These are phyloP conservation scores for Microthyrium microscopicum DNA, from an alignment of 2,329 filamentous ascomycete genomes.

Conservation along the genomic window DNA sequence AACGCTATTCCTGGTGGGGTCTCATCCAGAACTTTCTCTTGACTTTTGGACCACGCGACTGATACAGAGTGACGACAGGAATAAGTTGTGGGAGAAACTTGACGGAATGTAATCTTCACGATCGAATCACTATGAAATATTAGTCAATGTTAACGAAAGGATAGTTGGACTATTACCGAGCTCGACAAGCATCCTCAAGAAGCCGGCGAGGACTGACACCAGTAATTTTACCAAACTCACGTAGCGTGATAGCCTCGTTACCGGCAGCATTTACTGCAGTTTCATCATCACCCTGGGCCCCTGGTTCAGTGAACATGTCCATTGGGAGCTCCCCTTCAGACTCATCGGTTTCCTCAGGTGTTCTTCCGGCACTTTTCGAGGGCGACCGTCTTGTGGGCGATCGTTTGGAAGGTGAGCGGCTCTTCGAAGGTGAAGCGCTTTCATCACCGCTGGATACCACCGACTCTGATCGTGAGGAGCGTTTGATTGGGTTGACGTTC, in stretches of 20 bases:
- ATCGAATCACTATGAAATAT: too few species aligned
- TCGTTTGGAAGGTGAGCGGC: not conserved
- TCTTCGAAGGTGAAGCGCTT: too few species aligned
- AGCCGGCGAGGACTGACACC: slow-evolving; percentile 61
- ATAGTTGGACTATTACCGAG: too few species aligned
- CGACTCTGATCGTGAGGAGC: slow-evolving; percentile 18
- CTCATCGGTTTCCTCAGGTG: not conserved
- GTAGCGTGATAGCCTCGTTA: slow-evolving; percentile 38
- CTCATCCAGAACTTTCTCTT: slow-evolving; percentile 2
- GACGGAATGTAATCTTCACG: slow-evolving; percentile 48
- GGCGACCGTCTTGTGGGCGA: not conserved
- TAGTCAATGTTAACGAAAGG: too few species aligned
- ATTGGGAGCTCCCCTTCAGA: slow-evolving; percentile 5
- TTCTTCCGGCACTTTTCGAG: not conserved
- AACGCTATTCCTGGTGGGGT: slow-evolving; percentile 2
- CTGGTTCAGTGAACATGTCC: slow-evolving; percentile 7
- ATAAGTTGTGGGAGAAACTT: slow-evolving; percentile 58
- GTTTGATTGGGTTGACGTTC: too few species aligned
- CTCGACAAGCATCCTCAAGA: slow-evolving; percentile 74
- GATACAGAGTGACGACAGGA: slow-evolving; percentile 59
- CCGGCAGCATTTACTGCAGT: slow-evolving; percentile 13
- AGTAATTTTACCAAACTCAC: slow-evolving; percentile 71
- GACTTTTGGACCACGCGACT: slow-evolving; percentile 57
- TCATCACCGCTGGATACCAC: slow-evolving; percentile 11
- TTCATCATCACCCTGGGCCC: slow-evolving; percentile 21